phyloP scores from a whole-genome alignment of 257 asterid species.

The Solanum chiquidenum region DNA sequence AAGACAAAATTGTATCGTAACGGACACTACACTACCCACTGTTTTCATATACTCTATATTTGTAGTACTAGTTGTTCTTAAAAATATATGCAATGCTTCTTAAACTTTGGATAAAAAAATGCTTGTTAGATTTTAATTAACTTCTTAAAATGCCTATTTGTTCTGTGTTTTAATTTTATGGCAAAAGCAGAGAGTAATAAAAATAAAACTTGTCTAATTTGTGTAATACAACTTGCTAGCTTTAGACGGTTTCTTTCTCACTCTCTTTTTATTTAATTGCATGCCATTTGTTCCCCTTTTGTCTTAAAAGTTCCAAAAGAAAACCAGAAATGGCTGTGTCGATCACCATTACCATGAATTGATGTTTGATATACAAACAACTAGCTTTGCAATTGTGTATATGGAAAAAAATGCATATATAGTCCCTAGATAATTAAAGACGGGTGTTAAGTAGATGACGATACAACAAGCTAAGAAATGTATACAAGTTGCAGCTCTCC shows the following conservation, averaged over 20 bases:
- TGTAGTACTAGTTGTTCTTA: neutral
- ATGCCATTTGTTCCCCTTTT: slow-evolving; percentile 29
- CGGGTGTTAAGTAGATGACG: neutral
- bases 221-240: neutral
- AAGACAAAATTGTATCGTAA: neutral
- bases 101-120: neutral
- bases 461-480: neutral
- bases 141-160: neutral
- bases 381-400: neutral
- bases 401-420: neutral
- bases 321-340: neutral
- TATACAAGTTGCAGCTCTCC: neutral
- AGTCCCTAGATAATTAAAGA: neutral
- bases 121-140: neutral
- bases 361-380: neutral
- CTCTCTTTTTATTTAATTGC: slow-evolving; percentile 10
- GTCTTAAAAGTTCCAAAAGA: neutral
- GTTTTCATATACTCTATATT: neutral
- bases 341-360: neutral
- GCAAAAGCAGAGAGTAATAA: neutral
- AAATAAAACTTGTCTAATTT: neutral
- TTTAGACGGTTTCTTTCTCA: neutral
- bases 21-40: neutral
- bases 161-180: neutral
- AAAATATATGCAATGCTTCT: neutral